Evolutionary conservation across 225 moss, liverwort and hornwort species (phyloP), one percentile per base, ranked within the genome.

Genomic region (Straminergon stramineum): DNA sequence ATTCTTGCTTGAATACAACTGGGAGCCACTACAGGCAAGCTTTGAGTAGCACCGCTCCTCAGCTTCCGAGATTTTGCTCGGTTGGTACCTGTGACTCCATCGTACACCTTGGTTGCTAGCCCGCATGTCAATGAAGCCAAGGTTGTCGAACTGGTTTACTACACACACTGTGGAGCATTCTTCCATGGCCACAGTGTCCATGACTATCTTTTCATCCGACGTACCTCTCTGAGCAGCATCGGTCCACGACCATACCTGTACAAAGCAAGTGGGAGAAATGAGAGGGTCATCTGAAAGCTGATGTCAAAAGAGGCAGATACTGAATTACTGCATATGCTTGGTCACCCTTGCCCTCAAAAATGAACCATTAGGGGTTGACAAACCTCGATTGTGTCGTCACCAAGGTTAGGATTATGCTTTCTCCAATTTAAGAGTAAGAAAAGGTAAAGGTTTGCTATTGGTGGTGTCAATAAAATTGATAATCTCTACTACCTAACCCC

Each of bases 21-120:
- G 95, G 43, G 95, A 95, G 39, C 95, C 95, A 88, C 94, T 91
- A 39, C 92, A 92, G 58, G 95, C 94, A 27, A 95, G 95, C 90
- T 93, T 95, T 45, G 95, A 95, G 86, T 94, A 95, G 92, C 94
- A 95, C n/a, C 94, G 93, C 88, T 95, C 95, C 78, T 95, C 95
- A 19, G 92, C 92, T 84, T 95, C 95, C 14, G 92, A 92, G 63
- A 94, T 89, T 82, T 94, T 94, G 81, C 92, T 92, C 27, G 95
- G 93, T 68, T 92, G 94, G 82, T 93, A 90, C 69, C 92, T 89
- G 84, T 95, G 94, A 76, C 93, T 92, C 95, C 95, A 95, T 52
- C 95, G 91, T 31, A 94, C 92, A 64, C 89, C 89, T 84, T 95
- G 94, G 86, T 91, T 93, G 87, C 87, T 92, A 56, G 84, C 84